phyloP scores from a whole-genome alignment of 257 asterid species.

The Solanum phureja region DNA sequence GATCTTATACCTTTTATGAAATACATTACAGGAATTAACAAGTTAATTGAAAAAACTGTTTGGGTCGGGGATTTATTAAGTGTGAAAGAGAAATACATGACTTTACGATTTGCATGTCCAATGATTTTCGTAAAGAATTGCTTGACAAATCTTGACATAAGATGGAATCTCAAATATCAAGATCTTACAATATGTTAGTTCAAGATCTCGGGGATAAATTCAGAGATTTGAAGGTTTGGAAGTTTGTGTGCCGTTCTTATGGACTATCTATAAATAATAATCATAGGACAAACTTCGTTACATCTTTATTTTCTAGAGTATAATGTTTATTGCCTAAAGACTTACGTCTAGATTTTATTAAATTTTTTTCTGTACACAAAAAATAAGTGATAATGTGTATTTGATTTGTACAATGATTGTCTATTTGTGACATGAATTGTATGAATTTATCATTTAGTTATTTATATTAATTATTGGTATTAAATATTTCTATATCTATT shows the following conservation, averaged over 20 bases:
- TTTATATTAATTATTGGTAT: not conserved
- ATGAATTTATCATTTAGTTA: not conserved
- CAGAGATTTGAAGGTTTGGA: not conserved
- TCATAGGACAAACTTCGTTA: too few relatives aligned
- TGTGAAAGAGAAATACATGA: too few relatives aligned
- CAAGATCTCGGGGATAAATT: not conserved
- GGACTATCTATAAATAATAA: not conserved
- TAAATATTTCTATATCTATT: not conserved
- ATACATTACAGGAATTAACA: not conserved
- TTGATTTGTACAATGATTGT: not conserved
- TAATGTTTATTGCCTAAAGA: not conserved
- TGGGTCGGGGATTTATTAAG: too few relatives aligned
- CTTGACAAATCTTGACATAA: not conserved
- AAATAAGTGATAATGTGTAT: not conserved
- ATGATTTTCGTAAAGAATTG: too few relatives aligned
- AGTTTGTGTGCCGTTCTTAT: not conserved
- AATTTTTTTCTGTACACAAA: not conserved
- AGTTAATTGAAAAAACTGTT: not conserved
- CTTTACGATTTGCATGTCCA: too few relatives aligned
- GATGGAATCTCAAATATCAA: not conserved
- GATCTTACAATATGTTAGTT: not conserved
- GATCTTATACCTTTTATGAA: not conserved
- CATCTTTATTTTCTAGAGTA: too few relatives aligned
- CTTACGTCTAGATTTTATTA: not conserved
- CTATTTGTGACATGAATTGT: not conserved